phyloP scores from a whole-genome alignment of 2,329 filamentous ascomycete genomes.

The Mycosphaerella sp. region DNA sequence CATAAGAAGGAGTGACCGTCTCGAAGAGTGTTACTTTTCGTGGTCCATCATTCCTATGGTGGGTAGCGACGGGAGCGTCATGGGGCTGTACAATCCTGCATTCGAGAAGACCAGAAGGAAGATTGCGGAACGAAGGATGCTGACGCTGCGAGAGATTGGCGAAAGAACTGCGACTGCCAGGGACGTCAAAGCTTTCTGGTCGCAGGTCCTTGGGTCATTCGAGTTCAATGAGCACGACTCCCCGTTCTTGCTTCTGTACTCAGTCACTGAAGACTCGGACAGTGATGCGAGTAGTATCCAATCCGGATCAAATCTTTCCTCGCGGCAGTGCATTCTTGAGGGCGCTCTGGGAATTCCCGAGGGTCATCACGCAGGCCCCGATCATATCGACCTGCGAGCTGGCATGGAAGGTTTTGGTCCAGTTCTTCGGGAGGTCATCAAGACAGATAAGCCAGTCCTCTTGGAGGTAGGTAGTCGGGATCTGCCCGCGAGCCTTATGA shows the following conservation, averaged over 20 bases:
- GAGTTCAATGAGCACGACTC: slow-evolving; percentile 70
- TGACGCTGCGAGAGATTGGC: slow-evolving; percentile 69
- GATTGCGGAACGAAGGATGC: slow-evolving; percentile 72
- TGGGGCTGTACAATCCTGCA: slow-evolving; percentile 71
- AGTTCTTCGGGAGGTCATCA: slow-evolving; percentile 70
- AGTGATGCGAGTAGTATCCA: slow-evolving; percentile 67
- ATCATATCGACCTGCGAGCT: slow-evolving; percentile 60
- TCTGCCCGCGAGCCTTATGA: slow-evolving; percentile 57
- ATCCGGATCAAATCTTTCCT: slow-evolving; percentile 57
- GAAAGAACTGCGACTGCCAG: slow-evolving; percentile 68
- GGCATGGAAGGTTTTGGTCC: slow-evolving; percentile 69
- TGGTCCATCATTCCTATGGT: slow-evolving; percentile 77
- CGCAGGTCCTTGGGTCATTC: slow-evolving; percentile 60
- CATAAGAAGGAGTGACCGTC: slow-evolving; percentile 59
- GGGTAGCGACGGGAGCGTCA: slow-evolving; percentile 64
- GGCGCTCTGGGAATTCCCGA: slow-evolving; percentile 63
- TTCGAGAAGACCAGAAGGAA: slow-evolving; percentile 77
- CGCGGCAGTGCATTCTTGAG: slow-evolving; percentile 63
- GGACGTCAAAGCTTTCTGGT: slow-evolving; percentile 68
- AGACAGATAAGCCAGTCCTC: slow-evolving; percentile 59
- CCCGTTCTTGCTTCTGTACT: slow-evolving; percentile 72
- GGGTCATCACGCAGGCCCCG: slow-evolving; percentile 56
- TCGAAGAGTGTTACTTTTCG: slow-evolving; percentile 77
- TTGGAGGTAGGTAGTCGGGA: slow-evolving; percentile 61
- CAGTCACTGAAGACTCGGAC: slow-evolving; percentile 63